These are phyloP conservation scores for Raddia guianensis DNA, from an alignment of 176 grass and related monocot species.

Conservation along the genomic window DNA sequence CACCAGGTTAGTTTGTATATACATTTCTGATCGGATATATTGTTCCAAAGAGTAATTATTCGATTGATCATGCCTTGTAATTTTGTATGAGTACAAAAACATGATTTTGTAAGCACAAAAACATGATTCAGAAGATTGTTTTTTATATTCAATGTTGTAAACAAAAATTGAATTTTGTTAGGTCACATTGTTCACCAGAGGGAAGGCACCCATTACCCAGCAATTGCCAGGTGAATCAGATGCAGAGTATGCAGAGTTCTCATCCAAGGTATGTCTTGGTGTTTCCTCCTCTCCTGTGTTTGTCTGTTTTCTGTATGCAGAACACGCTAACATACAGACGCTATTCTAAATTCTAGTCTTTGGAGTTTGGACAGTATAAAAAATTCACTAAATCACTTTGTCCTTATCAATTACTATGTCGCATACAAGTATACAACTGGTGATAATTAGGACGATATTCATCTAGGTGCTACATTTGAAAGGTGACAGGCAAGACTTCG, in stretches of 20 bases:
- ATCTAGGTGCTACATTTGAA: conserved; percentile 86
- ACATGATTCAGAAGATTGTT: too few relatives aligned
- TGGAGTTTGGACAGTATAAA: not conserved
- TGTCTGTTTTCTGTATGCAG: not conserved
- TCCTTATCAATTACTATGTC: not conserved
- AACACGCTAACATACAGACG: not conserved
- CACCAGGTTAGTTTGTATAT: conserved; percentile 63
- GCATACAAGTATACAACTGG: not conserved
- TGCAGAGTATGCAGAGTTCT: conserved; percentile 76
- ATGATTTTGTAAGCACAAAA: not conserved
- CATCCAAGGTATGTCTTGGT: conserved; percentile 56
- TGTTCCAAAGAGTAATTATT: not conserved
- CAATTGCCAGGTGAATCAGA: conserved; percentile 92
- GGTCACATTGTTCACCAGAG: conserved; percentile 97
- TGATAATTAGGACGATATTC: conserved; percentile 1
- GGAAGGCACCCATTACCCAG: conserved; percentile 87
- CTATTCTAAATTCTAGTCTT: conserved; percentile 1
- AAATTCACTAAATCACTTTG: not conserved
- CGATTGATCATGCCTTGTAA: not conserved
- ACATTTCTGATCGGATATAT: not conserved
- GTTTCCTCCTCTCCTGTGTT: conserved; percentile 17
- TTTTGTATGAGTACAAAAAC: not conserved
- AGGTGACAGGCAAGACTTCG: conserved; percentile 88
- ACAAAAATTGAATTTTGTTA: conserved; percentile 20
- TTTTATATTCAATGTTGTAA: not conserved